Percentiles rank a stretch among this genome's conserved stretches.
Conservation (phyloP, 768 basidiomycete genomes). For the Macrocybe gigantea region DNA sequence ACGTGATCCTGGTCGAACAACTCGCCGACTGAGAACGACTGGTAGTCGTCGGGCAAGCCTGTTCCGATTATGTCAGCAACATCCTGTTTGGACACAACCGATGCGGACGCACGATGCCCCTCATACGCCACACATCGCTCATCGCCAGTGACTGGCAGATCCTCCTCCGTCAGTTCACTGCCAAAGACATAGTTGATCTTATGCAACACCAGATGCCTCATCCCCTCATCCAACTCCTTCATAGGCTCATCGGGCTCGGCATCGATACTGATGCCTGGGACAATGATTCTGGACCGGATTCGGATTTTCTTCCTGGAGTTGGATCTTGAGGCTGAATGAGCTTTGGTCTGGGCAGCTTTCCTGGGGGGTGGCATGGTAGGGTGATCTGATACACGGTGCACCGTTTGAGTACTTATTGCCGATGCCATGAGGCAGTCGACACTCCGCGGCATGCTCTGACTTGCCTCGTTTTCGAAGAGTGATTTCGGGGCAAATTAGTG, state of each 20-base stretch:
- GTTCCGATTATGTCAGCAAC: neutral
- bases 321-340: neutral
- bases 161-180: neutral
- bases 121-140: neutral
- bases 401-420: no score
- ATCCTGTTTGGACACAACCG: neutral
- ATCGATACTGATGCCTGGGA: neutral
- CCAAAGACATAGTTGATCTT: neutral
- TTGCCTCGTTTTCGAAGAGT: no score
- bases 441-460: no score
- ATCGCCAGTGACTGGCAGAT: neutral
- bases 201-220: neutral
- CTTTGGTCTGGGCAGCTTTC: neutral
- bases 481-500: no score
- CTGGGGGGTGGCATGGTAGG: neutral
- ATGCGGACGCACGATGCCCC: neutral
- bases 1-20: neutral
- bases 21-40: neutral
- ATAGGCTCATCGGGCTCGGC: neutral
- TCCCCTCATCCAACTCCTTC: neutral
- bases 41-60: neutral
- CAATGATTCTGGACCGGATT: neutral
- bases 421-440: no score
- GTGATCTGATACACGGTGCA: neutral
- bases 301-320: neutral